Percentiles rank a stretch among this genome's conserved stretches.
These are phyloP conservation scores for Mycena vitilis DNA, from an alignment of 768 basidiomycete genomes.

Conservation along the genomic window DNA sequence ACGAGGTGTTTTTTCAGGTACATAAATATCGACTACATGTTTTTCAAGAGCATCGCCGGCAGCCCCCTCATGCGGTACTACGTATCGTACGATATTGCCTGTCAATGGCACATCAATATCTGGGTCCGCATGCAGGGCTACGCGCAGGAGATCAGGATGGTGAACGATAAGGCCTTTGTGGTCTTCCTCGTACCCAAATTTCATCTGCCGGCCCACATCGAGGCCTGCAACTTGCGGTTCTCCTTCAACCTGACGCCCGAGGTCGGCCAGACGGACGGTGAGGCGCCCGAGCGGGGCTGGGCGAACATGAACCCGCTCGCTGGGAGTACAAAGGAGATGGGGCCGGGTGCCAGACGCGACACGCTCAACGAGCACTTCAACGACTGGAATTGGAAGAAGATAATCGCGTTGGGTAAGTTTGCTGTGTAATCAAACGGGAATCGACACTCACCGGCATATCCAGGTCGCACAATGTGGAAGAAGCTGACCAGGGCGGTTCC, in stretches of 20 bases:
- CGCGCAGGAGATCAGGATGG: background rate
- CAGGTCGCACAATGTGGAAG: background rate
- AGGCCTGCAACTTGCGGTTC: conserved; percentile 27
- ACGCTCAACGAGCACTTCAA: conserved; percentile 14
- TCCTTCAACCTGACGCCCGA: conserved; percentile 40
- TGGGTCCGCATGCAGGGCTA: background rate
- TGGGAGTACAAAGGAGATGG: conserved; percentile 52
- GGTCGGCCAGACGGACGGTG: conserved; percentile 34
- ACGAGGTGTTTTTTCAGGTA: background rate
- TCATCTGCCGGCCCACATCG: conserved; percentile 40
- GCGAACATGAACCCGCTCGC: conserved; percentile 44
- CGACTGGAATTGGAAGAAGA: conserved; percentile 19
- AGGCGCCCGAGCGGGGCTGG: conserved; percentile 48
- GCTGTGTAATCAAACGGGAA: too few species aligned
- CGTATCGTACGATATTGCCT: conserved; percentile 42
- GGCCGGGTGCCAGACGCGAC: conserved; percentile 31
- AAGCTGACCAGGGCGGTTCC: background rate
- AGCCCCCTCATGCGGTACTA: conserved; percentile 9
- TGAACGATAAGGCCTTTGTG: background rate
- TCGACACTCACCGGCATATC: rapidly evolving
- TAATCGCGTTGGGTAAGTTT: background rate
- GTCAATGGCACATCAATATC: conserved; percentile 19
- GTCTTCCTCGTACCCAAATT: conserved; percentile 32
- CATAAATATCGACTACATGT: conserved; percentile 43
- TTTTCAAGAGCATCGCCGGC: conserved; percentile 35